A percentile compares a stretch with the other conserved stretches of the same genome.
Conservation (phyloP, 2,329 filamentous ascomycete genomes). For the Aspergillus ochraceoroseus region DNA sequence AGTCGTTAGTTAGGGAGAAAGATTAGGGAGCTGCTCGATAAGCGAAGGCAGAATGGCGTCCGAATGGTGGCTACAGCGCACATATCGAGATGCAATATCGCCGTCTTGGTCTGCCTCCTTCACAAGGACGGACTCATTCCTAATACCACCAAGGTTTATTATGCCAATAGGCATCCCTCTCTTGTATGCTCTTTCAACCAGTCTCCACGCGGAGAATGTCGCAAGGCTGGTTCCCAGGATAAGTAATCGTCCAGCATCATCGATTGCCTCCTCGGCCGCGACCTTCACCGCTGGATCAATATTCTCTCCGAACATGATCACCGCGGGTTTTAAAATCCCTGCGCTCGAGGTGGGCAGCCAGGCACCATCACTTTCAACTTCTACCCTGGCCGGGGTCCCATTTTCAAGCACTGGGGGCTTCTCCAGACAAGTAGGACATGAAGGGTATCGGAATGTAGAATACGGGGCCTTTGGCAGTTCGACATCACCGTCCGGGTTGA, state of each 20-base stretch:
- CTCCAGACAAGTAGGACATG: conserved; percentile 73
- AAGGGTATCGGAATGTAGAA: conserved; percentile 81
- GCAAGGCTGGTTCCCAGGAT: conserved; percentile 86
- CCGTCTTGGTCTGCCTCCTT: conserved; percentile 23
- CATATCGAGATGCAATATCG: conserved; percentile 23
- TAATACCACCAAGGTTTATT: conserved; percentile 63
- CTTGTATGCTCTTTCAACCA: conserved; percentile 78
- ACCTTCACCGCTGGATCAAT: conserved; percentile 66
- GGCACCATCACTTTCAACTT: conserved; percentile 74
- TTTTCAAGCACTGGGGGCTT: conserved; percentile 56
- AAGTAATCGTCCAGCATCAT: conserved; percentile 68
- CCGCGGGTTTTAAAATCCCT: conserved; percentile 84
- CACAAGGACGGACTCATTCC: conserved; percentile 45
- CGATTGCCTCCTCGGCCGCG: conserved; percentile 73
- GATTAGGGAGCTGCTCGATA: conserved; percentile 27
- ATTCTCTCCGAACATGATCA: conserved; percentile 94
- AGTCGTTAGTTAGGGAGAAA: conserved; percentile 7
- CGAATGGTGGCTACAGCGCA: conserved; percentile 43
- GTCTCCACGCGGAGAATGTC: conserved; percentile 89
- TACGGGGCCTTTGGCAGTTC: conserved; percentile 84
- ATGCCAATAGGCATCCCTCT: conserved; percentile 80
- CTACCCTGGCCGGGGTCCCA: conserved; percentile 55
- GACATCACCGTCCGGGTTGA: conserved; percentile 92
- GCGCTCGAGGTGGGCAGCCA: conserved; percentile 63
- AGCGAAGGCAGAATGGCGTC: conserved; percentile 43